Conservation (phyloP, 495 filamentous ascomycete genomes). For the Penicillium samsonianum region DNA sequence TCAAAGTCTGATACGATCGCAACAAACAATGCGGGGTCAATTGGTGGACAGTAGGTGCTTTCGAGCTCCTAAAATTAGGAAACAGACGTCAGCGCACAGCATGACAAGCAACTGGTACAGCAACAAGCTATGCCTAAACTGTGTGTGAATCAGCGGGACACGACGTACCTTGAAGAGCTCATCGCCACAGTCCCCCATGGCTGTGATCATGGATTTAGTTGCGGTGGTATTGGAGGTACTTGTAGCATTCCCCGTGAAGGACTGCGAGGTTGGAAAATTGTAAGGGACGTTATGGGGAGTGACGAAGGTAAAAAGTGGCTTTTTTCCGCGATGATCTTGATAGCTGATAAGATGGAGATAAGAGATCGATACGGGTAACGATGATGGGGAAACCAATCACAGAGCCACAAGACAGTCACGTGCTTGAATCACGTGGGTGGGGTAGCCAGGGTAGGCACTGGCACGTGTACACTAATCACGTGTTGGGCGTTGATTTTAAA, state of each 20-base stretch:
- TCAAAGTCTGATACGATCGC: conserved; percentile 70
- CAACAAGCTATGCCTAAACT: not conserved
- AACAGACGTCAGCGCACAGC: not conserved
- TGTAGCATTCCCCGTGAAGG: not conserved
- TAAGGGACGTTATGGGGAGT: not conserved
- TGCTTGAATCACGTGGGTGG: not conserved
- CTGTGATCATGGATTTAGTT: not conserved
- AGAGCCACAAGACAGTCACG: not conserved
- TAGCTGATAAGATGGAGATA: conserved; percentile 4
- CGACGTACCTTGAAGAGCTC: conserved; percentile 4
- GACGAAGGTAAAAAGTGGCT: conserved; percentile 2
- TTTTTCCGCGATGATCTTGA: conserved; percentile 2
- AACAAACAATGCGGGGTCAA: conserved; percentile 64
- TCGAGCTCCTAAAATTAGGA: conserved; percentile 38
- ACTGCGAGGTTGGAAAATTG: not conserved
- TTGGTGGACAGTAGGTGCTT: conserved; percentile 59
- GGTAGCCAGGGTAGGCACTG: not conserved
- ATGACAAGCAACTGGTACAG: not conserved
- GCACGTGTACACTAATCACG: not conserved
- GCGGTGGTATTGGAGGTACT: no score
- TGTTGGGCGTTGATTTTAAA: not conserved
- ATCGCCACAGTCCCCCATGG: conserved; percentile 8
- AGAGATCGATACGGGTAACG: not conserved
- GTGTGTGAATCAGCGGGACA: not conserved
- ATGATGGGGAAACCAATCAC: not conserved